Percentiles rank a stretch among this genome's conserved stretches.
Evolutionary conservation across 2,329 filamentous ascomycete genomes (phyloP).

Genomic region (Xylogone sp.): DNA sequence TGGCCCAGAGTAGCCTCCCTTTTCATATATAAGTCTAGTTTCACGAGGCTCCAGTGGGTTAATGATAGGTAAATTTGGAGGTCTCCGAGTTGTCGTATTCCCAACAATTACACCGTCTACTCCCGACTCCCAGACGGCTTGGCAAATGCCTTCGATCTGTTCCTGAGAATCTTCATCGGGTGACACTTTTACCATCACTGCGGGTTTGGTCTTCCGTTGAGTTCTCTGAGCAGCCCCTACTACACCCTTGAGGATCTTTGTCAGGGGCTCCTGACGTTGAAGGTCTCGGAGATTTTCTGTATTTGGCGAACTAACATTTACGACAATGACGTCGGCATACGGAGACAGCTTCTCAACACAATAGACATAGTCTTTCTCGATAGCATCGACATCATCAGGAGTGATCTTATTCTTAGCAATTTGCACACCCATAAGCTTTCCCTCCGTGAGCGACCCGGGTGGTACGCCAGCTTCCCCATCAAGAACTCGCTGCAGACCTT

Average conservation of each 20-base stretch:
- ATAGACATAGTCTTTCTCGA: conserved; percentile 80
- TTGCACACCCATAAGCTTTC: conserved; percentile 83
- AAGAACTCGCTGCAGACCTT: conserved; percentile 68
- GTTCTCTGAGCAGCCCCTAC: conserved; percentile 71
- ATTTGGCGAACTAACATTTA: conserved; percentile 96
- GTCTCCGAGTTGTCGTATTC: conserved; percentile 87
- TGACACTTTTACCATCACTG: conserved; percentile 96
- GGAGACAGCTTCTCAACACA: conserved; percentile 78
- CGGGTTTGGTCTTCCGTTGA: conserved; percentile 67
- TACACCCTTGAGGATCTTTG: conserved; percentile 74
- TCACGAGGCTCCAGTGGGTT: conserved; percentile 64
- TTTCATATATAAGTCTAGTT: conserved; percentile 64
- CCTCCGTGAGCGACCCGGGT: conserved; percentile 72
- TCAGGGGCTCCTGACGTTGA: conserved; percentile 80
- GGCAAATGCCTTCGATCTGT: conserved; percentile 84
- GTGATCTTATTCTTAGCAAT: conserved; percentile 97
- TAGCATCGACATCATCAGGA: conserved; percentile 80
- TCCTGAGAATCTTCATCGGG: conserved; percentile 86
- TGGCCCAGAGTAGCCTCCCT: conserved; percentile 87
- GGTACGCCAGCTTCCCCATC: conserved; percentile 75
- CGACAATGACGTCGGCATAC: conserved; percentile 94
- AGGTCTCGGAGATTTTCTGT: conserved; percentile 86
- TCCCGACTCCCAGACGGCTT: conserved; percentile 76
- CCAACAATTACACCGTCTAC: conserved; percentile 96
- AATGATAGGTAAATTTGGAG: conserved; percentile 64